phyloP scores from a whole-genome alignment of 768 basidiomycete species.

The Trametes villosa region DNA sequence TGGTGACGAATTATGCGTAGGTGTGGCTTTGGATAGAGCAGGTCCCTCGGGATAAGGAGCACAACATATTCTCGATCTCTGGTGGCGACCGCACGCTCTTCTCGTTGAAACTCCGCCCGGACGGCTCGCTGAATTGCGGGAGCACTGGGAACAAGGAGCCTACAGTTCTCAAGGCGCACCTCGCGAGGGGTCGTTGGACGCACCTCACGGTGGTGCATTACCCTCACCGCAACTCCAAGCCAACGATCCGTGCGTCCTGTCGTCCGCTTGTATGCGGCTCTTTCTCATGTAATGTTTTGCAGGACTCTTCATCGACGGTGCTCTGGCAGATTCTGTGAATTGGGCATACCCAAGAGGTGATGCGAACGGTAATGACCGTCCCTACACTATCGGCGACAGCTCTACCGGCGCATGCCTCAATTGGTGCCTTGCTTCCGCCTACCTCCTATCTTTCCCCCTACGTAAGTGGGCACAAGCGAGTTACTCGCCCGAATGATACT shows the following conservation, averaged over 20 bases:
- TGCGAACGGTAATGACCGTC: constrained; percentile 37
- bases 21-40: constrained; percentile 55
- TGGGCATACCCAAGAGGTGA: constrained; percentile 66
- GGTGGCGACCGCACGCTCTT: constrained; percentile 41
- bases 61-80: constrained; percentile 43
- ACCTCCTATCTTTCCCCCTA: constrained; percentile 61
- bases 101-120: constrained; percentile 51
- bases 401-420: constrained; percentile 47
- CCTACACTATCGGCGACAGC: constrained; percentile 62
- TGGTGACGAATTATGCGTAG: constrained; percentile 38
- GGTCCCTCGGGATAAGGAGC: constrained; percentile 39
- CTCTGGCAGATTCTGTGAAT: constrained; percentile 62
- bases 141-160: constrained; percentile 45
- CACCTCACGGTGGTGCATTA: constrained; percentile 73
- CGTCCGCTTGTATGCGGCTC: no score
- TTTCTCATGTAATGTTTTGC: not conserved
- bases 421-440: constrained; percentile 73
- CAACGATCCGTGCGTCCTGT: constrained; percentile 56
- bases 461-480: constrained; percentile 40
- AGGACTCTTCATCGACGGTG: constrained; percentile 81
- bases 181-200: constrained; percentile 68
- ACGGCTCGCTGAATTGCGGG: constrained; percentile 60
- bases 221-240: constrained; percentile 55
- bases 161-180: constrained; percentile 47
- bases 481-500: not conserved